phyloP scores from a whole-genome alignment of 1,139 yeast species.

The Saccharomyces hybrid region DNA sequence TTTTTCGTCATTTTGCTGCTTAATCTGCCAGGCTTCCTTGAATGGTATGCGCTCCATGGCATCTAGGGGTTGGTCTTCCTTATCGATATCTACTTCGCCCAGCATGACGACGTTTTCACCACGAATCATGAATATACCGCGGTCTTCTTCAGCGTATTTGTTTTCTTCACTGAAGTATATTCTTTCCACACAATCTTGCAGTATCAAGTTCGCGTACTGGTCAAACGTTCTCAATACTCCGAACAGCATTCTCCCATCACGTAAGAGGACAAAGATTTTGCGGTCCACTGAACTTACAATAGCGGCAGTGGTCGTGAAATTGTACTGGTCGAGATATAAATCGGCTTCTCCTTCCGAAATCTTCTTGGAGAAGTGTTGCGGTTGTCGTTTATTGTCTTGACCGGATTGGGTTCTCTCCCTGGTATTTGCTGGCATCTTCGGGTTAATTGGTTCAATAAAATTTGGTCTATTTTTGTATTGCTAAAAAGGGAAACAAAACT shows the following conservation, averaged over 20 bases:
- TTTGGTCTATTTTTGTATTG: background rate
- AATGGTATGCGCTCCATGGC: conserved; percentile 52
- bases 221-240: conserved; percentile 94
- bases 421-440: background rate
- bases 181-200: conserved; percentile 87
- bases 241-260: conserved; percentile 84
- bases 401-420: background rate
- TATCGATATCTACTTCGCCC: conserved; percentile 90
- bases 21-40: conserved; percentile 48
- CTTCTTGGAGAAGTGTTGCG: conserved; percentile 12
- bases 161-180: conserved; percentile 52
- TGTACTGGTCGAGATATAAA: conserved; percentile 49
- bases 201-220: conserved; percentile 85
- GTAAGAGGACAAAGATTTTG: conserved; percentile 61
- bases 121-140: conserved; percentile 84
- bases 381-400: background rate
- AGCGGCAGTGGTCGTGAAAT: conserved; percentile 96
- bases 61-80: conserved; percentile 65
- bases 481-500: background rate
- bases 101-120: conserved; percentile 96
- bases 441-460: background rate
- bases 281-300: conserved; percentile 91
- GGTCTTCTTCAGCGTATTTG: conserved; percentile 61
- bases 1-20: conserved; percentile 35
- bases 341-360: conserved; percentile 36